Evolutionary conservation across 1,284 basidiomycete species (phyloP).

Genomic region (Earliella scabrosa): DNA sequence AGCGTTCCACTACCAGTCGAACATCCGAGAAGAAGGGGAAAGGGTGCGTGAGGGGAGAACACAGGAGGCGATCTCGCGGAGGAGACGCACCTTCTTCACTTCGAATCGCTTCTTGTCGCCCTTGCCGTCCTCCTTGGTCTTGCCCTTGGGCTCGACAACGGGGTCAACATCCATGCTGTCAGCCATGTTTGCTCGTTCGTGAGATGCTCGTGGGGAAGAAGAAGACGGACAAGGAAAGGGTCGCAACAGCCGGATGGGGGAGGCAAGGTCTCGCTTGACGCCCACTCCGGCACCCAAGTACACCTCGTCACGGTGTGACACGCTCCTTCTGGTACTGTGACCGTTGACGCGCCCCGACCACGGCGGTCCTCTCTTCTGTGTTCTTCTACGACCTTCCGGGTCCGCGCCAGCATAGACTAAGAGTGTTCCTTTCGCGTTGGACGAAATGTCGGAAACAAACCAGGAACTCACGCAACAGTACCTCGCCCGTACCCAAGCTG

Average conservation of each 20-base stretch:
- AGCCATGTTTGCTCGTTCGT: slow-evolving; percentile 49
- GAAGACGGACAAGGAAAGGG: background rate
- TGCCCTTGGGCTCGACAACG: slow-evolving; percentile 48
- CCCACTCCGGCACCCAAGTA: slow-evolving; percentile 7
- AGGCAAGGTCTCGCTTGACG: slow-evolving; percentile 12
- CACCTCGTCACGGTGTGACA: slow-evolving; percentile 12
- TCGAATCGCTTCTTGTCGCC: slow-evolving; percentile 85
- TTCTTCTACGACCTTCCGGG: background rate
- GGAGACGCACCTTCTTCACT: slow-evolving; percentile 87
- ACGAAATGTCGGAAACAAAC: slow-evolving; percentile 31
- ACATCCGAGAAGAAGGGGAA: slow-evolving; percentile 1
- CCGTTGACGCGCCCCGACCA: background rate
- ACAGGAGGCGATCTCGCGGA: background rate
- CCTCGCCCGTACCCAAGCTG: slow-evolving; percentile 48
- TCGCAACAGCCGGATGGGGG: slow-evolving; percentile 10
- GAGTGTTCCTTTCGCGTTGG: background rate
- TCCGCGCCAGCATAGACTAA: background rate
- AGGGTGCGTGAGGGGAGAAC: background rate
- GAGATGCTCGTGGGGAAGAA: background rate
- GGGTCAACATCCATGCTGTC: slow-evolving; percentile 83
- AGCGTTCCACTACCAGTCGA: slow-evolving; percentile 87
- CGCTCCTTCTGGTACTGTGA: background rate
- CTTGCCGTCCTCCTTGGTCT: slow-evolving; percentile 54
- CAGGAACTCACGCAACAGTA: slow-evolving; percentile 50
- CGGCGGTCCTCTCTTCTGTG: background rate